phyloP scores from a whole-genome alignment of 257 asterid genomes.

The Solanum medicagineum region DNA sequence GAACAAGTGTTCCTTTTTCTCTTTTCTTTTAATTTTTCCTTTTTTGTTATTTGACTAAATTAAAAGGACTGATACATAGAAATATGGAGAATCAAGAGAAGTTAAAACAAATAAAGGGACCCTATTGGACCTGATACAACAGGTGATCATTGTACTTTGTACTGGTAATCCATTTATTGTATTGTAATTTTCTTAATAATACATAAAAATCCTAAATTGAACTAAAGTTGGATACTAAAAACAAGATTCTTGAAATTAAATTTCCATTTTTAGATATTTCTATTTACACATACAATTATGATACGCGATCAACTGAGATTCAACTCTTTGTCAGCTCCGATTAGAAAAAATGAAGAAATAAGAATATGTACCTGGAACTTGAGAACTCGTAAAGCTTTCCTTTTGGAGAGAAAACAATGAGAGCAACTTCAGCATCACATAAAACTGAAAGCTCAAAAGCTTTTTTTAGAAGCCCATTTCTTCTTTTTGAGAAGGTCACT shows the following conservation, averaged over 20 bases:
- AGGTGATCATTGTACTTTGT: constrained; percentile 4
- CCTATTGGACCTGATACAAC: not conserved
- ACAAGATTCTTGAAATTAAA: not conserved
- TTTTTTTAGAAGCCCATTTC: constrained; percentile 55
- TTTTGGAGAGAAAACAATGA: constrained; percentile 32
- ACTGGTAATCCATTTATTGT: not conserved
- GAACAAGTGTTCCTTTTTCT: not conserved
- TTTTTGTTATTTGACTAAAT: not conserved
- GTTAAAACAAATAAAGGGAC: not conserved
- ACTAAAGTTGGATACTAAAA: not conserved
- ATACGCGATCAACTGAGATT: not conserved
- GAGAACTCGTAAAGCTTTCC: constrained; percentile 49
- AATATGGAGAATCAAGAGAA: not conserved
- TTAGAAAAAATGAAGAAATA: not conserved
- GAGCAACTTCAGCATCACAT: constrained; percentile 59
- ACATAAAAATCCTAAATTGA: not conserved
- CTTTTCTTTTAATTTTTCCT: not conserved
- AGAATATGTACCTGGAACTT: constrained; percentile 29
- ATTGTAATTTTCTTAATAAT: not conserved
- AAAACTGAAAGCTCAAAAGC: constrained; percentile 61
- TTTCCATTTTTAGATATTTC: not conserved
- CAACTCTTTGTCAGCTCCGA: not conserved
- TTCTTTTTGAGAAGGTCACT: constrained; percentile 51
- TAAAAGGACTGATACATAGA: not conserved
- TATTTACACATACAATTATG: not conserved